phyloP scores from a whole-genome alignment of 2,329 filamentous ascomycete genomes.

The Penicillium sp. region DNA sequence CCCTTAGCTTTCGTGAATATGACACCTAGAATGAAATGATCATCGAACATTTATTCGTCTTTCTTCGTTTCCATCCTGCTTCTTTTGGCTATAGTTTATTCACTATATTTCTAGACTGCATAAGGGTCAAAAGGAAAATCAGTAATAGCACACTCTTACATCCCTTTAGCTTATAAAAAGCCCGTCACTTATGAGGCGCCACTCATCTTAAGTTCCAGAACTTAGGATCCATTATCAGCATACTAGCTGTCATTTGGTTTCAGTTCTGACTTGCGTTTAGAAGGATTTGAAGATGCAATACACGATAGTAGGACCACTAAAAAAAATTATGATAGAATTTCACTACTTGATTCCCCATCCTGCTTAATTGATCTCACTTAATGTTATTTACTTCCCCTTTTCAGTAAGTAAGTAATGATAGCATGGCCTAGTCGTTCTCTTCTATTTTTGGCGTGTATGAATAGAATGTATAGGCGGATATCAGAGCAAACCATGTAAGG shows the following conservation, averaged over 20 bases:
- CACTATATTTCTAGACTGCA: not conserved
- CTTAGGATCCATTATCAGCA: no score
- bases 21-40: no score
- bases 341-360: not conserved
- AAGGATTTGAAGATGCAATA: not conserved
- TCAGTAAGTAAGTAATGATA: not conserved
- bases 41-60: no score
- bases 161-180: no score
- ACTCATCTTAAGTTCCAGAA: no score
- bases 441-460: not conserved
- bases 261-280: not conserved
- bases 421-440: not conserved
- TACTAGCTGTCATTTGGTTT: not conserved
- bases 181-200: not conserved
- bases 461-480: constrained; percentile 28
- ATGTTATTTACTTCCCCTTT: not conserved
- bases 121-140: not conserved
- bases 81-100: not conserved
- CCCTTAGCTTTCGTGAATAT: not conserved
- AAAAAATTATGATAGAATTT: not conserved
- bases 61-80: not conserved
- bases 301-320: not conserved
- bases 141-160: not conserved
- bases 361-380: not conserved
- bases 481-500: constrained; percentile 28